phyloP scores from a whole-genome alignment of 2,329 filamentous ascomycete species.

The Fusarium falciforme region DNA sequence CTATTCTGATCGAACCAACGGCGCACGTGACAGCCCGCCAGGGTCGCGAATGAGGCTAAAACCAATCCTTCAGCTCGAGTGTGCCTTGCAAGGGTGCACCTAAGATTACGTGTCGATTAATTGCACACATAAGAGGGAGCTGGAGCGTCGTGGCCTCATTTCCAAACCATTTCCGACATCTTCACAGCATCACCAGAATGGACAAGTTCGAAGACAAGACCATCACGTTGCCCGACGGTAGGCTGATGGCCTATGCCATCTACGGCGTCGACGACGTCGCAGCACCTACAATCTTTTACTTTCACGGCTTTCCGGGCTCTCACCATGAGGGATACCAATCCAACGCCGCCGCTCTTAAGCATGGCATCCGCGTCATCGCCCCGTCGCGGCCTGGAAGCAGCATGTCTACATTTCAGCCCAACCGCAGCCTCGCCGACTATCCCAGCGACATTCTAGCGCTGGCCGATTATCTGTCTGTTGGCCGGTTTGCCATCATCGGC shows the following conservation, averaged over 20 bases:
- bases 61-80: not conserved
- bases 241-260: constrained; percentile 19
- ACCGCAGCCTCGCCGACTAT: constrained; percentile 15
- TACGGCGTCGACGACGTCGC: constrained; percentile 12
- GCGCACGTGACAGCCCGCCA: not conserved
- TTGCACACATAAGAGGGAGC: not conserved
- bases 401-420: constrained; percentile 23
- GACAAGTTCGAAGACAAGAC: constrained; percentile 1
- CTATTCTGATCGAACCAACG: not conserved
- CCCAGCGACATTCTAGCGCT: constrained; percentile 6
- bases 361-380: constrained; percentile 16
- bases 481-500: not conserved
- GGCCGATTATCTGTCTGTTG: not conserved
- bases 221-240: constrained; percentile 14
- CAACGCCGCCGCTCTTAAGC: not conserved
- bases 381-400: constrained; percentile 18
- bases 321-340: constrained; percentile 22
- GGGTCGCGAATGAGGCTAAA: not conserved
- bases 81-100: not conserved
- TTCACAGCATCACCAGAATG: not conserved
- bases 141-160: not conserved
- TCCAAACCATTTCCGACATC: not conserved
- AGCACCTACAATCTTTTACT: constrained; percentile 20
- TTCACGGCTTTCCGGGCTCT: constrained; percentile 29
- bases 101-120: not conserved